Base-by-base conservation (phyloP, 495 filamentous ascomycete genomes). In the Opeltia flavorubescens region DNA sequence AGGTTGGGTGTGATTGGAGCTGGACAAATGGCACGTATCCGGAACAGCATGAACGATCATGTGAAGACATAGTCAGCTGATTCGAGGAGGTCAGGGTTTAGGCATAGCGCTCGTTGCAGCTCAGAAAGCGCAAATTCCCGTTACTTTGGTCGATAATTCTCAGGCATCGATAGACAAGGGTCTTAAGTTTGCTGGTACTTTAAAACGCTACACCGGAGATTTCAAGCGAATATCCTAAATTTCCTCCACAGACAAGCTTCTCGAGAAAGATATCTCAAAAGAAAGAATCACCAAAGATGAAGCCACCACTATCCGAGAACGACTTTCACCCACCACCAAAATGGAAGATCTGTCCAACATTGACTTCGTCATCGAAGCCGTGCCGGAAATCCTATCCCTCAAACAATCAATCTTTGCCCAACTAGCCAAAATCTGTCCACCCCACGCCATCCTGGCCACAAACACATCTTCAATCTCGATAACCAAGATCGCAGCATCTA, bases 391-490 rank as follows among this genome's bases (percentile, higher is more conserved):
- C 36, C 78, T 81, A 11, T 66, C 80, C 36, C 74, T 99, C 45
- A 99, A 99, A 64, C 77, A 77, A 38, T 74, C 76, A 50, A 93
- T 99, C 40, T 99, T 99, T 69, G 68, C 77, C 51, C 71, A 80
- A 52, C 74, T 99, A 9, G 88, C 91, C 3, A 67, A 84, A 48
- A 81, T 94, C 55, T 85, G 83, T 39, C 80, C 84, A n/a, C 68
- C 80, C 30, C 84, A 96, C 59, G 78, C 91, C 44, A 86, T 96
- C 53, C 77, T 99, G 23, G 87, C 91, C 13, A 99, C 91, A 34
- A 99, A 99, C 68, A 99, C 91, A 13, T 94, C 86, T 33, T 95
- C 87, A 46, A 96, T 99, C 59, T 86, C 84, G 43, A 95, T 99
- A 62, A 99, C 91, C 43, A 86, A 81, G 62, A 94, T 99, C 54